phyloP scores from a whole-genome alignment of 176 grass and related monocot genomes.

The Zoysia japonica region DNA sequence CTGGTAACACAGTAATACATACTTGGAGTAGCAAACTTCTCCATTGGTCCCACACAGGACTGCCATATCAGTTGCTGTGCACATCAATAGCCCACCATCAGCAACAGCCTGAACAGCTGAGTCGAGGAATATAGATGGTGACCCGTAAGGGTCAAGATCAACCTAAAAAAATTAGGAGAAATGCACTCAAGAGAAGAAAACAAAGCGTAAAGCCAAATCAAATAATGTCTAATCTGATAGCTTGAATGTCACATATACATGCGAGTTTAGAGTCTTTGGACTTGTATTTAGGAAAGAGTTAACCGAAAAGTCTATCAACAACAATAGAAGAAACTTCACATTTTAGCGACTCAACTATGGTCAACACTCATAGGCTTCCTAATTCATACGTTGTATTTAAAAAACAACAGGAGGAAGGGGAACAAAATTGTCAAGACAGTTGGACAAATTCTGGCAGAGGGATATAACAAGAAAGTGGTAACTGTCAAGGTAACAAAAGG shows the following conservation, averaged over 20 bases:
- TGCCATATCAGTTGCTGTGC: slow-evolving; percentile 96
- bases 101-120: slow-evolving; percentile 88
- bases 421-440: background rate
- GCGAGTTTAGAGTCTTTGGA: background rate
- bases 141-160: slow-evolving; percentile 95
- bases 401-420: background rate
- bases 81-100: slow-evolving; percentile 92
- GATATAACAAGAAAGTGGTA: background rate
- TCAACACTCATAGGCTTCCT: background rate
- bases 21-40: slow-evolving; percentile 98
- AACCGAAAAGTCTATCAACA: background rate
- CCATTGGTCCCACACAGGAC: slow-evolving; percentile 90
- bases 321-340: slow-evolving; percentile 28
- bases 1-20: slow-evolving; percentile 16
- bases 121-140: slow-evolving; percentile 90
- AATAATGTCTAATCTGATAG: slow-evolving; percentile 26
- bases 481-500: background rate
- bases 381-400: background rate
- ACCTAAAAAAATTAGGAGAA: slow-evolving; percentile 47
- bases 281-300: slow-evolving; percentile 1
- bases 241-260: slow-evolving; percentile 24
- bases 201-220: background rate
- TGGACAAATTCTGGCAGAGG: background rate
- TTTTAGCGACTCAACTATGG: background rate
- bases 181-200: slow-evolving; percentile 14